phyloP scores from a whole-genome alignment of 176 grass and related monocot genomes.

The Themeda triandra region DNA sequence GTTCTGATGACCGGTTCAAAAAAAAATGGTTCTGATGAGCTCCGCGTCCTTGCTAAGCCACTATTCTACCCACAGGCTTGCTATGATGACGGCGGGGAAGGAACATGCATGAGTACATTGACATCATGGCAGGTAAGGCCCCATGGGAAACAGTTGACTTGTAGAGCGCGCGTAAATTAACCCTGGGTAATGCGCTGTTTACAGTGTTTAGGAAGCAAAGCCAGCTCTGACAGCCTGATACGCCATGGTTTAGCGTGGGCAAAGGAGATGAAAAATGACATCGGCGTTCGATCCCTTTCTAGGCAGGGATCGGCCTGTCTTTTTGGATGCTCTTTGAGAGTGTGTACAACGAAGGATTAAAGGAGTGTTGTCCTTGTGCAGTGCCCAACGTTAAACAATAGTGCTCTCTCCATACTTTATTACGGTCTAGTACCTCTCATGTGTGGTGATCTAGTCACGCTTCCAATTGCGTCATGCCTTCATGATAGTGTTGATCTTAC shows the following conservation, averaged over 20 bases:
- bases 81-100: conserved; percentile 5
- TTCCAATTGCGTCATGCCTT: not conserved
- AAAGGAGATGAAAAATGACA: conserved; percentile 28
- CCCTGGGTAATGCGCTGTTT: conserved; percentile 2
- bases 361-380: conserved; percentile 7
- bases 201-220: conserved; percentile 51
- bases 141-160: conserved; percentile 46
- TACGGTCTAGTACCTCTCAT: not conserved
- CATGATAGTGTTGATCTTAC: conserved; percentile 1
- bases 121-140: conserved; percentile 41
- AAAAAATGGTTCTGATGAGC: no score
- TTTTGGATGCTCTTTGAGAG: conserved; percentile 50
- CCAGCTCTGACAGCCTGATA: conserved; percentile 40
- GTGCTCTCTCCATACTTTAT: not conserved
- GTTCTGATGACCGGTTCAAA: no score
- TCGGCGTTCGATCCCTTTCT: conserved; percentile 41
- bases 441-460: conserved; percentile 14
- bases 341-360: conserved; percentile 34
- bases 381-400: not conserved
- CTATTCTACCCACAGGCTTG: conserved; percentile 18
- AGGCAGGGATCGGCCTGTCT: conserved; percentile 1
- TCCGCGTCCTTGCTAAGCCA: not conserved
- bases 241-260: conserved; percentile 12
- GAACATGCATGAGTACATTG: conserved; percentile 22
- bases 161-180: conserved; percentile 15